Evolutionary conservation across 1,139 yeast genomes (phyloP), one percentile per base, ranked within the genome.

Genomic region (Yamadazyma atmosphaerica): DNA sequence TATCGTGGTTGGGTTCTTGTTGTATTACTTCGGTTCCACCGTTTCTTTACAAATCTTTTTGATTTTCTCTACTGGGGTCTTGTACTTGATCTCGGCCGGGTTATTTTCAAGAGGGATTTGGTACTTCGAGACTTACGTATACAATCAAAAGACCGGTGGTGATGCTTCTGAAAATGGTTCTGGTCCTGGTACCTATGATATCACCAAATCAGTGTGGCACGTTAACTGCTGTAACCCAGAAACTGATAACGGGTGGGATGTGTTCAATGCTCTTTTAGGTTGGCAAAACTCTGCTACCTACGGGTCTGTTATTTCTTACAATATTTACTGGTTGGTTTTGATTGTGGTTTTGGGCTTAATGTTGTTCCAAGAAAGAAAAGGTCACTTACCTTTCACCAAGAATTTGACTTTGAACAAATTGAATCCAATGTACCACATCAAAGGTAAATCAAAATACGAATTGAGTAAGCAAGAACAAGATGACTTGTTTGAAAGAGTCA

Each of bases 181-280:
- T 37, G 97, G 97, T 50, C 90, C 95, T 35, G 97, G 97, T 56
- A 82, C 96, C 31, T 89, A 89, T 61, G 83, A 89, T 61, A 79
- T 88, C 50, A 55, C 71, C 41, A 74, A 77, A 54, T 66, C 87
- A 7, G 96, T 89, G 13, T 89, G 95, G 88, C 97, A 89, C 62
- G 90, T 89, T 45, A 88, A 89, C 72, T 89, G 96, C 67, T 89
- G 96, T 68, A 88, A 87, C 65, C 95, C 95, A 26, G 86, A 83
- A 63, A 72, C 73, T 35, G 95, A 88, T 59, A 83, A 86, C 45
- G 94, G 94, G 67, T 89, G 96, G 96, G 94, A 86, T 78, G 79
- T 89, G 44, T 88, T 89, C 75, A 88, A 87, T 55, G 59, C 65
- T 30, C 49, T 60, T 27, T 56, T 60, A 25, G 65, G 65, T 34